phyloP scores from a whole-genome alignment of 345 rosid genomes.

The Clarkia xantiana region DNA sequence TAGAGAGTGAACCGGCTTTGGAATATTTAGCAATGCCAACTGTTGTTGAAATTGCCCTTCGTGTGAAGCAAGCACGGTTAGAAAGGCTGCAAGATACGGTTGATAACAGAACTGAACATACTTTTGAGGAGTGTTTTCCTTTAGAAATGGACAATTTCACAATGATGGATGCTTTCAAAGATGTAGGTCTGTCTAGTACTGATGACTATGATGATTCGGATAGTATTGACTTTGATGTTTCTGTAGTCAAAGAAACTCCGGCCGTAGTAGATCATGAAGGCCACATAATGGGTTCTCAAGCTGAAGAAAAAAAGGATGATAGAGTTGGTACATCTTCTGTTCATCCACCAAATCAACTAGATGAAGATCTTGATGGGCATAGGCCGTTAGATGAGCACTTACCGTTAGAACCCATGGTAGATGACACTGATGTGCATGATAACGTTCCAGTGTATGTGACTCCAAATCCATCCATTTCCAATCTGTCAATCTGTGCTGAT shows the following conservation, averaged over 20 bases:
- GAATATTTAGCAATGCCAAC: conserved; percentile 19
- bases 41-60: conserved; percentile 47
- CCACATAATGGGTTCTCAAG: conserved; percentile 9
- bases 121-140: conserved; percentile 23
- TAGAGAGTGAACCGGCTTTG: conserved; percentile 19
- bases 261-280: conserved; percentile 9
- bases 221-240: conserved; percentile 17
- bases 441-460: conserved; percentile 7
- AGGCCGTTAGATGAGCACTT: background rate
- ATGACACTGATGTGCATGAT: background rate
- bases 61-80: conserved; percentile 44
- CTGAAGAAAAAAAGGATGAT: background rate
- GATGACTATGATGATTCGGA: conserved; percentile 10
- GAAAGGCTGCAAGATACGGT: conserved; percentile 14
- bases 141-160: conserved; percentile 28
- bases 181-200: conserved; percentile 34
- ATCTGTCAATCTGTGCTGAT: conserved; percentile 7
- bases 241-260: conserved; percentile 36
- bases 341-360: conserved; percentile 2
- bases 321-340: background rate
- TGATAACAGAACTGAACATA: conserved; percentile 12
- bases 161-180: conserved; percentile 38
- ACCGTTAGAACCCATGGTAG: conserved; percentile 2
- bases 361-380: background rate
- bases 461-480: conserved; percentile 6